These are phyloP conservation scores for Torulaspora quercuum DNA, from an alignment of 805 yeast species.

Conservation along the genomic window DNA sequence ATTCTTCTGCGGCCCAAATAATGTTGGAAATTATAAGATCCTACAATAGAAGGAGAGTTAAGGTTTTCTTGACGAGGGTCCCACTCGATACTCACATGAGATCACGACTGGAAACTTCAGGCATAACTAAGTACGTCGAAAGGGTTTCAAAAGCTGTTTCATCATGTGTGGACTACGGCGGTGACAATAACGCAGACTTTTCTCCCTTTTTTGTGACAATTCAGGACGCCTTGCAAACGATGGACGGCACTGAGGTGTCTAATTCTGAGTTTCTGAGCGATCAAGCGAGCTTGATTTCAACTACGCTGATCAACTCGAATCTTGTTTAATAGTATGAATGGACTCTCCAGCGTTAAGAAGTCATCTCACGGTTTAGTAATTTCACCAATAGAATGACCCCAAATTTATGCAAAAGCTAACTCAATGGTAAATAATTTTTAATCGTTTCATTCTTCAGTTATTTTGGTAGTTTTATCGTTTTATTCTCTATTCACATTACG, in stretches of 20 bases:
- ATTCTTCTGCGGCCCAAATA: conserved; percentile 75
- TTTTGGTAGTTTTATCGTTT: too few relatives aligned
- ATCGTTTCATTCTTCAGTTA: too few relatives aligned
- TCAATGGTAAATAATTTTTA: too few relatives aligned
- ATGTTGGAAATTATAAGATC: conserved; percentile 55
- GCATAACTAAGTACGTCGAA: conserved; percentile 44
- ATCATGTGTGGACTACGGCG: conserved; percentile 1
- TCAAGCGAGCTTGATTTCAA: conserved; percentile 15
- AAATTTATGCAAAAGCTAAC: too few relatives aligned
- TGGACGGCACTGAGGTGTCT: conserved; percentile 37
- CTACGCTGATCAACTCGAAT: conserved; percentile 14
- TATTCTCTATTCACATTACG: too few relatives aligned
- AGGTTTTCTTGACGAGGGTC: conserved; percentile 60
- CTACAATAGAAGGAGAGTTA: conserved; percentile 53
- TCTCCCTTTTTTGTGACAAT: conserved; percentile 50
- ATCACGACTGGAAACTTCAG: conserved; percentile 50
- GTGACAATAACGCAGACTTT: conserved; percentile 12
- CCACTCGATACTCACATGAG: conserved; percentile 48
- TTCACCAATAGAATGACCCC: too few relatives aligned
- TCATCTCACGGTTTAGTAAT: too few relatives aligned
- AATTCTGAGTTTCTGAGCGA: conserved; percentile 11
- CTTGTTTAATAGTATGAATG: too few relatives aligned
- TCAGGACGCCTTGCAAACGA: conserved; percentile 52
- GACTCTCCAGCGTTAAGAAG: too few relatives aligned
- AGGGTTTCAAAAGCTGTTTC: conserved; percentile 29